These are phyloP conservation scores for Talaromyces piceae DNA, from an alignment of 2,329 filamentous ascomycete genomes.

Conservation along the genomic window DNA sequence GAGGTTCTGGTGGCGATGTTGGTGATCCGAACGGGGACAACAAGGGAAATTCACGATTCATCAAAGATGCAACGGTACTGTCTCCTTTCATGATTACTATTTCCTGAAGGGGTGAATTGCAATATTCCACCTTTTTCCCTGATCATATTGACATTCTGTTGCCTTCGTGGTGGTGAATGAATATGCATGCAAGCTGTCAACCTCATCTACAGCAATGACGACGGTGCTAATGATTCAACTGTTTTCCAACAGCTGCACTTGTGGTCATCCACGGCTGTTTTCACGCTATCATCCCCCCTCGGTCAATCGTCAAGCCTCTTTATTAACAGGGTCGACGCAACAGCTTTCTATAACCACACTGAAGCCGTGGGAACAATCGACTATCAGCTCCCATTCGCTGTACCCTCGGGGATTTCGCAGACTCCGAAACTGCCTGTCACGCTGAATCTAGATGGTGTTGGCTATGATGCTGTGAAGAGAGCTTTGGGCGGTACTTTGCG, in stretches of 20 bases:
- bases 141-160: slow-evolving; percentile 19
- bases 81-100: slow-evolving; percentile 15
- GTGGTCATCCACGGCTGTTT: slow-evolving; percentile 76
- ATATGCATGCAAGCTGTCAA: not conserved
- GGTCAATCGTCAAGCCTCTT: slow-evolving; percentile 59
- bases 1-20: slow-evolving; percentile 43
- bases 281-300: slow-evolving; percentile 74
- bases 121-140: not conserved
- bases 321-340: slow-evolving; percentile 74
- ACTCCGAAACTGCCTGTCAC: slow-evolving; percentile 75
- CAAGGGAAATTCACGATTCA: slow-evolving; percentile 57
- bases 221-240: slow-evolving; percentile 12
- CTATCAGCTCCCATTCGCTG: slow-evolving; percentile 66
- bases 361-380: slow-evolving; percentile 70
- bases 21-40: slow-evolving; percentile 35
- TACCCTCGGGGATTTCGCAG: slow-evolving; percentile 63
- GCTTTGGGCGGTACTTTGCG: slow-evolving; percentile 75
- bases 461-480: slow-evolving; percentile 71
- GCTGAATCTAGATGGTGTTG: slow-evolving; percentile 68
- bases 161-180: not conserved
- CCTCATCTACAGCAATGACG: not conserved
- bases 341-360: slow-evolving; percentile 74
- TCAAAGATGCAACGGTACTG: slow-evolving; percentile 65
- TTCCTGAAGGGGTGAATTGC: not conserved
- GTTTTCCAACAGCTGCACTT: slow-evolving; percentile 55